phyloP scores from a whole-genome alignment of 345 rosid genomes.

The Citropsis articulata region DNA sequence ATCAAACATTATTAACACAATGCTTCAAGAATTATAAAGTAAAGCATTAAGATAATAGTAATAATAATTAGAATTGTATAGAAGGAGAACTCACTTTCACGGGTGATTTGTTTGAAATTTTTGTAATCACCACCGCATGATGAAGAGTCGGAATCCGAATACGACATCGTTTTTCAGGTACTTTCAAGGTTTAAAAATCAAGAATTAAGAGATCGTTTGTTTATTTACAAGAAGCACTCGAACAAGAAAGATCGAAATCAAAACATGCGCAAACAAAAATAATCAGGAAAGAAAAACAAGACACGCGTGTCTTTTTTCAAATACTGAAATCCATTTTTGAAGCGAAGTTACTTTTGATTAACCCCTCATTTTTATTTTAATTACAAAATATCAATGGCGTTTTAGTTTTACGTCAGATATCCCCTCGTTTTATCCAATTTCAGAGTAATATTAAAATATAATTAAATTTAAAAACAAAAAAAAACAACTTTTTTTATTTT shows the following conservation, averaged over 20 bases:
- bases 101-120: conserved; percentile 78
- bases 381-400: no score
- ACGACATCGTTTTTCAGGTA: conserved; percentile 45
- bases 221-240: background rate
- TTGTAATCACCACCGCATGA: conserved; percentile 63
- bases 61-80: background rate
- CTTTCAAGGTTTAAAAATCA: conserved; percentile 33
- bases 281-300: no score
- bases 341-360: no score
- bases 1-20: background rate
- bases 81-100: conserved; percentile 63
- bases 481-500: no score
- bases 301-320: no score
- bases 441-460: no score
- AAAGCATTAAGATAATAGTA: background rate
- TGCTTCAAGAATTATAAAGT: background rate
- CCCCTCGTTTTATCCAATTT: no score
- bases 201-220: conserved; percentile 11
- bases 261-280: background rate
- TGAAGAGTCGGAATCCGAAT: conserved; percentile 91
- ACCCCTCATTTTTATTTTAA: no score
- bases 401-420: no score
- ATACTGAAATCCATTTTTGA: no score
- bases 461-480: no score
- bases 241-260: background rate